Percentiles rank a stretch among this genome's conserved stretches.
Evolutionary conservation across 2,329 filamentous ascomycete species (phyloP).

Genomic region (Fusarium sp.): DNA sequence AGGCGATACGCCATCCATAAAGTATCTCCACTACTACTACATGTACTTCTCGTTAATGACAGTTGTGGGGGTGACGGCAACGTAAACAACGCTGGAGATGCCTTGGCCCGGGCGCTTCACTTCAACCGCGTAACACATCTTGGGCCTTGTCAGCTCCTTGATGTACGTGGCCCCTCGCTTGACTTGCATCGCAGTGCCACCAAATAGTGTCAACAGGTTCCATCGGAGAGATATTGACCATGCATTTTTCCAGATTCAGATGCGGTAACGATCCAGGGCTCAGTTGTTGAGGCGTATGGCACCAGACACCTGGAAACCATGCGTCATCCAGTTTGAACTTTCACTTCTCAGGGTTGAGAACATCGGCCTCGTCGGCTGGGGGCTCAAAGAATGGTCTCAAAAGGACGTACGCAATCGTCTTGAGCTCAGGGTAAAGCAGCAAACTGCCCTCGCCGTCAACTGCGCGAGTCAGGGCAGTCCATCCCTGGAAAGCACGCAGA

Average conservation of each 20-base stretch:
- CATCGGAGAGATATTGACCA: conserved; percentile 43
- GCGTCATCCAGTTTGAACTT: background rate
- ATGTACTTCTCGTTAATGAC: background rate
- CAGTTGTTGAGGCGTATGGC: conserved; percentile 11
- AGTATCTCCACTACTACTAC: background rate
- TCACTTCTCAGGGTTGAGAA: conserved; percentile 8
- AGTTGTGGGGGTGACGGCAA: conserved; percentile 7
- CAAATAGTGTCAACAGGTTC: conserved; percentile 59
- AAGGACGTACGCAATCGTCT: conserved; percentile 7
- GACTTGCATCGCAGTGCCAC: conserved; percentile 58
- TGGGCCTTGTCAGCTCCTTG: background rate
- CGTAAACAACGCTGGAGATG: conserved; percentile 6
- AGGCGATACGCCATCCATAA: conserved; percentile 6
- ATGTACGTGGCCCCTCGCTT: background rate
- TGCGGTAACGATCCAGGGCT: conserved; percentile 19
- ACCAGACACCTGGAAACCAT: conserved; percentile 18
- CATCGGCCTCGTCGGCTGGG: background rate
- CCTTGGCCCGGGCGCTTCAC: conserved; percentile 3
- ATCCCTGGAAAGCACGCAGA: conserved; percentile 17
- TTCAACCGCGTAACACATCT: conserved; percentile 18
- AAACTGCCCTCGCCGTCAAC: conserved; percentile 12
- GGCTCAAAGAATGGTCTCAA: conserved; percentile 10
- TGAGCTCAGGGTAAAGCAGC: conserved; percentile 16
- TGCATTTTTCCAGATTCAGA: conserved; percentile 15
- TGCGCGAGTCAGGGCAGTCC: conserved; percentile 17